Evolutionary conservation across 1,284 basidiomycete species (phyloP), one percentile per base, ranked within the genome.

Genomic region (Ustilago hordei): DNA sequence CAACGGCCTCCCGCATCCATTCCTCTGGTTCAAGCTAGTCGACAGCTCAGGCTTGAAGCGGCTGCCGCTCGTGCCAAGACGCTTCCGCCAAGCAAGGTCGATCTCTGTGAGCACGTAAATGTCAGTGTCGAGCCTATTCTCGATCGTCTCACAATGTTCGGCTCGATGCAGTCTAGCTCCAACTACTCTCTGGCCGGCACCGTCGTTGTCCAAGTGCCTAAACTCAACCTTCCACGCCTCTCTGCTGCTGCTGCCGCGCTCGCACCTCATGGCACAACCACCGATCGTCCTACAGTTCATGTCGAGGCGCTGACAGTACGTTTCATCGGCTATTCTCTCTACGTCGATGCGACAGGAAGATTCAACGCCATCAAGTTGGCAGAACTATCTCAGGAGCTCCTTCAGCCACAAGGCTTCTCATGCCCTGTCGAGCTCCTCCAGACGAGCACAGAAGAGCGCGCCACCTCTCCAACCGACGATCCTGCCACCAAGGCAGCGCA

Each of bases 131-230:
- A 76, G 36, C 84, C 84, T 4, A 52, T 80, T 28, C 58, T 69
- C 13, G 81, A 82, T 34, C 61, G 59, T 13, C 67, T 86, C 62
- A 75, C 73, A 64, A 86, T 86, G 84, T 86, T 86, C 58, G 84
- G 84, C 28, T 81, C 84, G 32, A 78, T 83, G 41, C 84, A 86
- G 62, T 81, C 84, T 7, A 80, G 80, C 50, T 78, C 80, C 52
- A 85, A 84, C 50, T 86, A 86, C 60, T 86, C 83, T n/a, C 67
- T 85, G 17, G 82, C 82, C 4, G 82, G 83, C 23, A 72, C 61
- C 23, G 72, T 83, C 19, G 65, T 78, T 23, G 59, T 84, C 45
- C 59, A 76, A 41, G 62, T 76, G 1, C 74, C 74, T 35, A 73
- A 68, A 28, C 61, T 73, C 61, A 48, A 55, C 15, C 61, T 73